Percentiles rank a stretch among this genome's conserved stretches.
phyloP scores from a whole-genome alignment of 441 rosid species.

The Kokia cookei region DNA sequence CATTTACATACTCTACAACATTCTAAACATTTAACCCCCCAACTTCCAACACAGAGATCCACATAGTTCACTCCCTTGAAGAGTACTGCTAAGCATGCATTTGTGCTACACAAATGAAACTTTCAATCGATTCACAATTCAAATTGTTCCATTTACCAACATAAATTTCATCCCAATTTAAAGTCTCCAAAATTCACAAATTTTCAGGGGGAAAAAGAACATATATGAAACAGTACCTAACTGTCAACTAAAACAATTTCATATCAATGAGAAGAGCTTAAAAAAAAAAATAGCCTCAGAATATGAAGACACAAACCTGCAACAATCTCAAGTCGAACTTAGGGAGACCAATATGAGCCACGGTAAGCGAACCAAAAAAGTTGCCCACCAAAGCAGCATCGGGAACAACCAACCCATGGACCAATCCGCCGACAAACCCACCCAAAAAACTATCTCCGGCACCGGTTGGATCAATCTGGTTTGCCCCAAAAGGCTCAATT shows the following conservation, averaged over 20 bases:
- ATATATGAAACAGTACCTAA: background rate
- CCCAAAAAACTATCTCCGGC: constrained; percentile 91
- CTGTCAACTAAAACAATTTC: background rate
- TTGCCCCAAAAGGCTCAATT: constrained; percentile 58
- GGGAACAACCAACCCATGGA: constrained; percentile 59
- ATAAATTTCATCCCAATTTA: background rate
- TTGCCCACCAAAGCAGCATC: constrained; percentile 91
- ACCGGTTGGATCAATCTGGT: constrained; percentile 87
- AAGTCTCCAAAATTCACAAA: background rate
- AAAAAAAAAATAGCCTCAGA: background rate
- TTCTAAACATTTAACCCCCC: background rate
- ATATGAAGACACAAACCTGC: constrained; percentile 43
- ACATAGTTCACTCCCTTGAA: background rate
- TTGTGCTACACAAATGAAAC: background rate
- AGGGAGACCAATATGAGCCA: constrained; percentile 81
- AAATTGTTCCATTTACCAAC: background rate
- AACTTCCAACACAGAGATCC: background rate
- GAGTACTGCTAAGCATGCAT: background rate
- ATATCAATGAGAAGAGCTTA: background rate
- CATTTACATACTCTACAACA: background rate
- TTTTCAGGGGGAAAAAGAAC: background rate
- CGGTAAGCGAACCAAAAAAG: constrained; percentile 79
- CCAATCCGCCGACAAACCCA: constrained; percentile 73
- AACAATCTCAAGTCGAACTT: constrained; percentile 46
- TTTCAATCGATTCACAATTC: background rate